phyloP scores from a whole-genome alignment of 495 filamentous ascomycete species.

The Neurospora sp. region DNA sequence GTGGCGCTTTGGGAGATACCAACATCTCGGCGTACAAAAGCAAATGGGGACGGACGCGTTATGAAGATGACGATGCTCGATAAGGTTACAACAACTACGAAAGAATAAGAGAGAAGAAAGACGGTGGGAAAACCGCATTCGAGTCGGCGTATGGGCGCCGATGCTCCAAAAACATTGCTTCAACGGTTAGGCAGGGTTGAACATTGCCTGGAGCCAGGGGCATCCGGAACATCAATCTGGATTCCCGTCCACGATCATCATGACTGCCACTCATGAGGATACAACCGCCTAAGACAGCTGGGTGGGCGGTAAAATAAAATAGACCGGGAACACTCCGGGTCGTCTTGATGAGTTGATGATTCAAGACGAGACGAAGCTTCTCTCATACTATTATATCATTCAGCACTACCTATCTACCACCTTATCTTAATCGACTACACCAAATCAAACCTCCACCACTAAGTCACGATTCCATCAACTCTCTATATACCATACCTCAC shows the following conservation, averaged over 20 bases:
- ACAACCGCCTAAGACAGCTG: background rate
- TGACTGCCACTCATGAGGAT: background rate
- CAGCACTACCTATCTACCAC: background rate
- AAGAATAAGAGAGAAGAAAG: background rate
- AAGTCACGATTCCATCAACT: background rate
- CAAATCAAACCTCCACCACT: background rate
- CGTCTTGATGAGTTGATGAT: background rate
- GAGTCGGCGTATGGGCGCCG: background rate
- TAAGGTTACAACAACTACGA: background rate
- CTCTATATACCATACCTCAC: background rate
- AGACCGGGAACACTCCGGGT: background rate
- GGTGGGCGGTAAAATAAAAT: background rate
- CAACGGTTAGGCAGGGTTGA: background rate
- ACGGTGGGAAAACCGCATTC: background rate
- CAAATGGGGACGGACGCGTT: background rate
- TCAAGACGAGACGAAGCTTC: background rate
- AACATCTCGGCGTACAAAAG: background rate
- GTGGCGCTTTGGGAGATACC: background rate
- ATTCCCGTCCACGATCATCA: background rate
- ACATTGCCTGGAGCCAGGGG: background rate
- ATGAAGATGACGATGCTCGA: background rate
- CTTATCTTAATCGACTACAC: background rate
- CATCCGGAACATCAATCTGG: background rate
- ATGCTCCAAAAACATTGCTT: background rate
- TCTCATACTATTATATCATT: background rate